These are phyloP conservation scores for Termitomyces sp. DNA, from an alignment of 768 basidiomycete genomes.

Conservation along the genomic window DNA sequence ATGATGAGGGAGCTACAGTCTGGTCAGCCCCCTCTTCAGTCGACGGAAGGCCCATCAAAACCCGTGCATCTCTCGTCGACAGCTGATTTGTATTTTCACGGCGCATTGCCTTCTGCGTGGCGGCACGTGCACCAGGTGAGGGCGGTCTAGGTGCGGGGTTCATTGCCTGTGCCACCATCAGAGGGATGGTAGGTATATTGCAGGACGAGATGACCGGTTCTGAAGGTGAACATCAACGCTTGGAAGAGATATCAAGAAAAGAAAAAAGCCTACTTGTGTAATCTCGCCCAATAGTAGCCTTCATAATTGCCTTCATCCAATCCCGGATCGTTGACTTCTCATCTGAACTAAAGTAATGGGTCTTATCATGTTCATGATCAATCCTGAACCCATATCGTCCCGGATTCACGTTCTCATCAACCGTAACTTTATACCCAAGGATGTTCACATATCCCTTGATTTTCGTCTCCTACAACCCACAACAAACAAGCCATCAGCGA, in stretches of 20 bases:
- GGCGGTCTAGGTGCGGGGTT: constrained; percentile 94
- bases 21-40: constrained; percentile 31
- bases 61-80: constrained; percentile 72
- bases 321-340: constrained; percentile 84
- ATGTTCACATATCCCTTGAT: constrained; percentile 97
- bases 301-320: constrained; percentile 99
- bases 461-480: constrained; percentile 67
- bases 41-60: constrained; percentile 61
- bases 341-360: constrained; percentile 89
- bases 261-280: constrained; percentile 66
- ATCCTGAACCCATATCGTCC: constrained; percentile 95
- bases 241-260: background rate
- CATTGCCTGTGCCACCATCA: constrained; percentile 95
- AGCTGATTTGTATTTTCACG: constrained; percentile 84
- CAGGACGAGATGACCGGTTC: constrained; percentile 95
- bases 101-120: constrained; percentile 82
- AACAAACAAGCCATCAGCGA: background rate
- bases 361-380: constrained; percentile 81
- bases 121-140: constrained; percentile 82
- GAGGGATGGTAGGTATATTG: constrained; percentile 94
- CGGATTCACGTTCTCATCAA: constrained; percentile 89
- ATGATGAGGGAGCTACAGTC: constrained; percentile 12
- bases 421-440: constrained; percentile 85
- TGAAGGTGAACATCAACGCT: constrained; percentile 27
- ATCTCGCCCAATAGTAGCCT: constrained; percentile 93